phyloP scores from a whole-genome alignment of 148 eudicot genomes.

The Simmondsia chinensis region DNA sequence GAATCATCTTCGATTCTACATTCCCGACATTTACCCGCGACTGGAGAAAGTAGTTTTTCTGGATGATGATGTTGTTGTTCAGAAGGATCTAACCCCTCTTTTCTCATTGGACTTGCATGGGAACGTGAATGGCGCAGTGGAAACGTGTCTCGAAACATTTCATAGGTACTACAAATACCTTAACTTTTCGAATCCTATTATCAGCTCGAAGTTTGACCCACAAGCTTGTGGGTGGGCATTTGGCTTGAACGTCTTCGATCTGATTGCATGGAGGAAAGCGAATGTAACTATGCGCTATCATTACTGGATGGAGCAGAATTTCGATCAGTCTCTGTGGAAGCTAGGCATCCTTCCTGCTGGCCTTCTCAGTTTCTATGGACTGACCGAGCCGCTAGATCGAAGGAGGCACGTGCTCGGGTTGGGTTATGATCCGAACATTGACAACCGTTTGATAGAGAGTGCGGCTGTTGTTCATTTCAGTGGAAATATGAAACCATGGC shows the following conservation, averaged over 20 bases:
- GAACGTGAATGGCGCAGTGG: constrained; percentile 18
- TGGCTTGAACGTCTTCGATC: constrained; percentile 26
- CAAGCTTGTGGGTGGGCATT: constrained; percentile 23
- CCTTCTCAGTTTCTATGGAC: constrained; percentile 23
- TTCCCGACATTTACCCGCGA: constrained; percentile 24
- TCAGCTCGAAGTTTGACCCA: constrained; percentile 19
- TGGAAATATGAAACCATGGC: constrained; percentile 27
- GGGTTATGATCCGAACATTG: constrained; percentile 14
- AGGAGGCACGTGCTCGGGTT: constrained; percentile 28
- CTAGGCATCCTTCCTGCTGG: constrained; percentile 30
- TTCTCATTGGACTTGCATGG: constrained; percentile 18
- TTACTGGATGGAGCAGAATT: constrained; percentile 27
- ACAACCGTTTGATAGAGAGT: constrained; percentile 8
- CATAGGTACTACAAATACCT: constrained; percentile 21
- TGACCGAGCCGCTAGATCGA: constrained; percentile 24
- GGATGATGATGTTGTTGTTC: constrained; percentile 27
- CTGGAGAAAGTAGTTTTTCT: constrained; percentile 21
- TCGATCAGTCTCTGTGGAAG: constrained; percentile 24
- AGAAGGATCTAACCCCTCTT: constrained; percentile 17
- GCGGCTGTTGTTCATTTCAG: constrained; percentile 24
- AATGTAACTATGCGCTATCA: constrained; percentile 22
- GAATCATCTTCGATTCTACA: constrained; percentile 21
- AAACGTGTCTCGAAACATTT: constrained; percentile 18
- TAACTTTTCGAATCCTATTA: constrained; percentile 18
- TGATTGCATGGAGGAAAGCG: constrained; percentile 25